Conservation (phyloP, 176 grass and related monocot species). For the Carex scoparia region DNA sequence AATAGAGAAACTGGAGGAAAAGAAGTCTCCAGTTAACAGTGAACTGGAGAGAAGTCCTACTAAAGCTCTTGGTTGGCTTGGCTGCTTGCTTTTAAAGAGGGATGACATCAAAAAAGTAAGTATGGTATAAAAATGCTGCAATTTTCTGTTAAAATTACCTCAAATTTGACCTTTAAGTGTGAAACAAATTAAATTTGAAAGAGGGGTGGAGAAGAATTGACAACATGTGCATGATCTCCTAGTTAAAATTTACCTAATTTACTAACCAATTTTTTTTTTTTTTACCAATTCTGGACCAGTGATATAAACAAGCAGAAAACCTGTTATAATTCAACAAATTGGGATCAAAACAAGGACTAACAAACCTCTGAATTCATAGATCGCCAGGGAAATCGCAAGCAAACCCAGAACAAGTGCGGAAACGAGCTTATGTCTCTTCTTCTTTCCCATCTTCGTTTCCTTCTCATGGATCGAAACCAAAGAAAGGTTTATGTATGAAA, state of each 20-base stretch:
- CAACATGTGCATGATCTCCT: neutral
- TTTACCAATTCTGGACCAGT: neutral
- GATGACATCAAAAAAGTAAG: neutral
- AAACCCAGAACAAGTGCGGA: constrained; percentile 4
- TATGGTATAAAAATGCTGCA: neutral
- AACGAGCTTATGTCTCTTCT: constrained; percentile 21
- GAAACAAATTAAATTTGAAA: neutral
- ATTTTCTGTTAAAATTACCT: neutral
- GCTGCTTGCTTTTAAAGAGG: neutral
- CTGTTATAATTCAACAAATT: neutral
- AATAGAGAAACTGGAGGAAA: neutral
- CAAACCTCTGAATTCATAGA: constrained; percentile 21
- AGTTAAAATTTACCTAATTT: neutral
- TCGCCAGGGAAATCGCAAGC: neutral
- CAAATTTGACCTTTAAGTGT: neutral
- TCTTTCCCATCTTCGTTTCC: constrained; percentile 23
- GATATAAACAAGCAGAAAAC: neutral
- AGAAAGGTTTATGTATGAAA: neutral
- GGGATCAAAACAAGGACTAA: neutral
- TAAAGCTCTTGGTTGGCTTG: neutral
- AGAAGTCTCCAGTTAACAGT: constrained; percentile 13
- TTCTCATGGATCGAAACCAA: constrained; percentile 21
- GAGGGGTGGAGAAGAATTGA: neutral
- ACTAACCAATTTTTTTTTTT: neutral
- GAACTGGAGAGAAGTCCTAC: neutral